Base-by-base conservation (phyloP, 163 green algal genomes). In the Chlorella variabilis region DNA sequence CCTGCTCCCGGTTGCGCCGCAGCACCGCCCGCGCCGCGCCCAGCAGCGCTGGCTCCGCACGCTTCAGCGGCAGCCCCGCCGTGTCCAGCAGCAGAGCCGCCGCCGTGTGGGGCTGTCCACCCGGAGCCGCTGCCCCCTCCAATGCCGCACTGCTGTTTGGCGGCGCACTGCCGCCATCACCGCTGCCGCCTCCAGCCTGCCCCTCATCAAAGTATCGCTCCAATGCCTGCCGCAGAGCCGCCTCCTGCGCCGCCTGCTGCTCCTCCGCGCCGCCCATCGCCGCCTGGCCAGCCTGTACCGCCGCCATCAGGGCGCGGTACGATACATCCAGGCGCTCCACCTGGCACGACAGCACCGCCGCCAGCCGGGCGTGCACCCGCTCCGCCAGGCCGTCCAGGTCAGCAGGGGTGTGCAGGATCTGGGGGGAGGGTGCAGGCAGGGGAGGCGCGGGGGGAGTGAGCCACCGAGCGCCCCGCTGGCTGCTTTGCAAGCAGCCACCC, bases 271-370 rank as follows among this genome's bases (percentile, higher is more conserved):
- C 31, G 41, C 27, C 25, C 39, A 41, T 42, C 7, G n/a, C 70
- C 4, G 70, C 70, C 31, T 77, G 70, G 5, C 48, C 48, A 7
- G 58, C 67, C 67, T 63, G 79, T 51, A 29, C 58, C 33, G 70
- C 70, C 48, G 69, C 45, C 9, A 74, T 80, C 71, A 96, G 84
- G 0, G 87, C 82, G 8, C 79, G 67, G 79, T 93, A 95, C 23
- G 86, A 83, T 2, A 88, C 75, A 68, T 97, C 93, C 75, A 97
- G 76, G 36, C 93, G 88, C 27, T 78, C 67, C 33, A 82, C 76
- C 17, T 88, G 75, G 51, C 80, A 87, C 49, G 39, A 31, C 76
- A 85, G 45, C 29, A 89, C 84, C 20, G 67, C 29, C 4, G 66
- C 25, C 25, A 87, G 74, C 51, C 87, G 61, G 2, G n/a, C n/a